Evolutionary conservation across 1,284 basidiomycete genomes (phyloP).

Genomic region (Vanrija sp.): DNA sequence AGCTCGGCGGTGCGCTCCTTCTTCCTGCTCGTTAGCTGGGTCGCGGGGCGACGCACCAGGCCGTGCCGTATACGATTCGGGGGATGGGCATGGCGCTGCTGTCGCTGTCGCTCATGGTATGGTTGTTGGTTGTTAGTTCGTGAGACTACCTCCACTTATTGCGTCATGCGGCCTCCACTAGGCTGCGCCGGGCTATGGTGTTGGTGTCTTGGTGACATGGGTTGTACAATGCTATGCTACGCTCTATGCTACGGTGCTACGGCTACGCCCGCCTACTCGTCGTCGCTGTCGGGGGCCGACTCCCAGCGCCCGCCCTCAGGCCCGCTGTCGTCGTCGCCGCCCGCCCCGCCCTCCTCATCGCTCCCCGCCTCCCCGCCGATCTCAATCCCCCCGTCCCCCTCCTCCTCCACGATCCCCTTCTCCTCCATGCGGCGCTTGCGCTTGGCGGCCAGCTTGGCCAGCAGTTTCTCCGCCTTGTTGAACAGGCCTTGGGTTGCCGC

Average conservation of each 20-base stretch:
- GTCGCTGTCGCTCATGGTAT: neutral
- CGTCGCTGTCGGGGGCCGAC: neutral
- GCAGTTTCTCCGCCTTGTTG: constrained; percentile 49
- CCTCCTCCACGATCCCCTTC: constrained; percentile 31
- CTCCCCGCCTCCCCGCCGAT: constrained; percentile 27
- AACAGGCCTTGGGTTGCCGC: constrained; percentile 88
- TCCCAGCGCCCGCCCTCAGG: no score
- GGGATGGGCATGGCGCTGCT: constrained; percentile 31
- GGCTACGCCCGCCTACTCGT: neutral
- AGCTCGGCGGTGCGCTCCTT: constrained; percentile 64
- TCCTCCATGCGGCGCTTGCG: constrained; percentile 39
- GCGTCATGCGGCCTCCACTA: no score
- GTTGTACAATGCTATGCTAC: constrained; percentile 5
- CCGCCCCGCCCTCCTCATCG: constrained; percentile 24
- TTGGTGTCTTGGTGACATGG: no score
- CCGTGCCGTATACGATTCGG: constrained; percentile 65
- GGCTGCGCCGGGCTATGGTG: no score
- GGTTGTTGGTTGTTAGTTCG: neutral
- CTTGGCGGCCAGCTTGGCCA: constrained; percentile 46
- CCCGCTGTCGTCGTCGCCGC: constrained; percentile 10
- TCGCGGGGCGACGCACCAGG: constrained; percentile 54
- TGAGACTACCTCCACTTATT: neutral
- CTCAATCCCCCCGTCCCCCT: constrained; percentile 36
- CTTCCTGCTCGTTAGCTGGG: constrained; percentile 55
- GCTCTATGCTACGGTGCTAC: constrained; percentile 1